Conservation (phyloP, 345 rosid genomes). For the Populus tremula region DNA sequence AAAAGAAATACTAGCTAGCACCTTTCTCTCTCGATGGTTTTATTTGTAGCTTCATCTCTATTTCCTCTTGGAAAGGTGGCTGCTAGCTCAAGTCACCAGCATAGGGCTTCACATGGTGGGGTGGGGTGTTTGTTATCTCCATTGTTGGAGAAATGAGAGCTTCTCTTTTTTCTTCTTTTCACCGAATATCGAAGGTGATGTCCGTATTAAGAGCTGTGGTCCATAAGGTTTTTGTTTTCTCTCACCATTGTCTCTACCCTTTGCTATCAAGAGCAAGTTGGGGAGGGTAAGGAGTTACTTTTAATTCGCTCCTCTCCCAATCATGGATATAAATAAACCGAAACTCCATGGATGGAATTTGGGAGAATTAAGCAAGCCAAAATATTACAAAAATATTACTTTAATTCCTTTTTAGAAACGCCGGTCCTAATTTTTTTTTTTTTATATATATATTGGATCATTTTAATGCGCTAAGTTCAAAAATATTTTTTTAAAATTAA, state of each 20-base stretch:
- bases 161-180: conserved; percentile 19
- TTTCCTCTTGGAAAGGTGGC: conserved; percentile 24
- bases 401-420: no score
- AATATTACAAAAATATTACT: no score
- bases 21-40: conserved; percentile 14
- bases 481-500: no score
- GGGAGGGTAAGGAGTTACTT: no score
- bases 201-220: conserved; percentile 22
- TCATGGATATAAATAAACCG: no score
- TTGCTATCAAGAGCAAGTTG: no score
- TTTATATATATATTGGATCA: no score
- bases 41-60: conserved; percentile 13
- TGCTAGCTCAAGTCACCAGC: conserved; percentile 36
- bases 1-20: neutral
- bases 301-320: no score
- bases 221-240: conserved; percentile 20
- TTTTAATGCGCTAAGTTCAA: no score
- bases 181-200: conserved; percentile 15
- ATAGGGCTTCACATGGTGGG: conserved; percentile 43
- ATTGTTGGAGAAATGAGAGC: conserved; percentile 9
- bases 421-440: no score
- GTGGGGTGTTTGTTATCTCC: conserved; percentile 8
- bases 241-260: neutral
- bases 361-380: no score
- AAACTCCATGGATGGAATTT: no score